Base-by-base conservation (phyloP, 2,329 filamentous ascomycete genomes). In the Ceratocystis lukuohia region DNA sequence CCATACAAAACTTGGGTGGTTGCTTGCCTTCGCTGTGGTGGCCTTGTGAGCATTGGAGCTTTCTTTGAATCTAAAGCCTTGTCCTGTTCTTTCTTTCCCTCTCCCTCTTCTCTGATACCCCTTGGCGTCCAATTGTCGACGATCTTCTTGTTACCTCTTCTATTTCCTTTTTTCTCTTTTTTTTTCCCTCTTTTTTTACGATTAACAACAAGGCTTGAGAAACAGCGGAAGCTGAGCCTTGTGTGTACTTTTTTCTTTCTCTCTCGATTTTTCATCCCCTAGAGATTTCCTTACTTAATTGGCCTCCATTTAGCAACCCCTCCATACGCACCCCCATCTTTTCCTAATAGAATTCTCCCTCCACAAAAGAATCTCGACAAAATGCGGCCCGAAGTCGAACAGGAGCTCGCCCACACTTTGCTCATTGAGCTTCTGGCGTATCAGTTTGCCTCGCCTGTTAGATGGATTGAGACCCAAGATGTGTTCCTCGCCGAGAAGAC, bases 381-480 rank as follows among this genome's bases (percentile, higher is more conserved):
- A 73, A 97, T 97, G 93, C 90, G 90, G 82, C 94, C 94, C 77
- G 94, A 99, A 85, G 83, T 97, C 78, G 93, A 99, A 86, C 94
- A 99, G 80, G 94, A 99, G 82, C 89, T 99, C 77, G 89, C 94
- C 75, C 93, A 99, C 79, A 97, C 93, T 71, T 85, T 99, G 78
- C 89, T 99, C 75, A 90, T 99, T 71, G 94, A 99, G 86, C 89
- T 99, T 70, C 86, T 99, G 72, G 94, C 94, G 81, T 99, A 97
- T 79, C 94, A 99, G 77, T 99, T 99, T 77, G 94, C 94, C 73
- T 97, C 93, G 65, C 94, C 94, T 63, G 94, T 99, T 72, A 88
- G 94, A 86, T 99, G 94, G 94, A 99, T 99, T 78, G 94, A 99
- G 80, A 99, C 94, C 66, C 94, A 99, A 80, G 94, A 99, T 93